A percentile compares a stretch with the other conserved stretches of the same genome.
Evolutionary conservation across 2,329 filamentous ascomycete species (phyloP).

Genomic region (Stagonosporopsis cucurbitacearum): DNA sequence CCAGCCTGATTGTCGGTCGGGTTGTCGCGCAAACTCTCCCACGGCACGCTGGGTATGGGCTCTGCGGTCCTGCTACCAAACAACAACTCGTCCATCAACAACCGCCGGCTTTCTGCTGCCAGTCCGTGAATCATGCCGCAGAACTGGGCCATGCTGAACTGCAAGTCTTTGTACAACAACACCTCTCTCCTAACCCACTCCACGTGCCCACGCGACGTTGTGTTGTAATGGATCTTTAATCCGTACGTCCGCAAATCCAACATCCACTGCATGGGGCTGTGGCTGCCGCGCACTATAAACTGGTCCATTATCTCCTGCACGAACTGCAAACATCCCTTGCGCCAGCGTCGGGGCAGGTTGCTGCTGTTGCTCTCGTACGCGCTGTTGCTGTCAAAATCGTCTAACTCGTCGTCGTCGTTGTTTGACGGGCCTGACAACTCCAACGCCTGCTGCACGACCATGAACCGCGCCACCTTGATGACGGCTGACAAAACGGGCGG

Average conservation of each 20-base stretch:
- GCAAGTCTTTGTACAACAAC: constrained; percentile 20
- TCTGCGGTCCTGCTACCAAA: background rate
- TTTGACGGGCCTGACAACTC: constrained; percentile 8
- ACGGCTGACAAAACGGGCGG: constrained; percentile 25
- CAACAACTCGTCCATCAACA: constrained; percentile 4
- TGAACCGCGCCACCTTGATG: constrained; percentile 22
- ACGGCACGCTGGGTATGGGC: constrained; percentile 1
- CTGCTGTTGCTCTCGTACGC: too few species aligned
- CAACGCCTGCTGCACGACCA: constrained; percentile 28
- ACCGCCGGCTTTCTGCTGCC: background rate
- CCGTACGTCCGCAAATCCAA: constrained; percentile 22
- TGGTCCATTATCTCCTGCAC: constrained; percentile 16
- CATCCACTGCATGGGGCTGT: constrained; percentile 24
- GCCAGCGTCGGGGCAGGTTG: background rate
- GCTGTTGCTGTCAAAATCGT: too few species aligned
- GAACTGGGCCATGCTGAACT: too few species aligned
- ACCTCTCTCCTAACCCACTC: constrained; percentile 9
- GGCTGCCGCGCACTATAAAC: constrained; percentile 24
- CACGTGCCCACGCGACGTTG: constrained; percentile 11
- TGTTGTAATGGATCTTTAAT: constrained; percentile 24
- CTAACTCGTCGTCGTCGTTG: background rate
- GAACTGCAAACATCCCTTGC: constrained; percentile 23
- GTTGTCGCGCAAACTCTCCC: constrained; percentile 15
- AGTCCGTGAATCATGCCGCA: too few species aligned
- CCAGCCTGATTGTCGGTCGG: constrained; percentile 6